Percentiles rank a stretch among this genome's conserved stretches.
Conservation (phyloP, 148 eudicot species). For the Persicaria maculosa region DNA sequence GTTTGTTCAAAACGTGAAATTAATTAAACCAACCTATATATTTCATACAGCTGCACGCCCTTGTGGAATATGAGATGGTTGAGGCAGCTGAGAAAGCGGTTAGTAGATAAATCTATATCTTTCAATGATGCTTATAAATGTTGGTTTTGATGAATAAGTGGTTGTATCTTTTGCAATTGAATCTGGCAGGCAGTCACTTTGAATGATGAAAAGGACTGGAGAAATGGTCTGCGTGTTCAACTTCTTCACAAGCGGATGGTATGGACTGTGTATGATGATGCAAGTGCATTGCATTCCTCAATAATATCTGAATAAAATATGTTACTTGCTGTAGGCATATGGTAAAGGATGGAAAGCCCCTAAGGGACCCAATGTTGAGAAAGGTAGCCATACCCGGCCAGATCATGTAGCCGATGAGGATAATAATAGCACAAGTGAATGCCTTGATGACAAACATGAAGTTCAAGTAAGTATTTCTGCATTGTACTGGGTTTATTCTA, state of each 20-base stretch:
- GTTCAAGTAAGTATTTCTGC: constrained; percentile 42
- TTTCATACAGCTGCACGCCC: constrained; percentile 57
- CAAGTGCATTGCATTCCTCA: neutral
- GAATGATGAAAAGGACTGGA: constrained; percentile 86
- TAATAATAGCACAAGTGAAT: constrained; percentile 34
- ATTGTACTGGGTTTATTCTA: neutral
- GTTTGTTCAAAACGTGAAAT: neutral
- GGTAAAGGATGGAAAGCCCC: constrained; percentile 26
- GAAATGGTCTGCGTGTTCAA: constrained; percentile 87
- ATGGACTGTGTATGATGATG: neutral
- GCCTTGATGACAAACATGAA: constrained; percentile 31
- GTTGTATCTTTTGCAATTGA: neutral
- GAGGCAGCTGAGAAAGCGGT: constrained; percentile 98
- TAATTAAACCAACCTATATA: constrained; percentile 4
- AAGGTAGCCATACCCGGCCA: constrained; percentile 36
- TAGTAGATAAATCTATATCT: constrained; percentile 22
- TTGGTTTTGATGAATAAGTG: neutral
- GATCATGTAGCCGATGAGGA: constrained; percentile 31
- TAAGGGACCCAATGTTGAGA: constrained; percentile 52
- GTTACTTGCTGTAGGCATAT: constrained; percentile 13
- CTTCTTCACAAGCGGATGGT: constrained; percentile 61
- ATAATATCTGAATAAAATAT: neutral
- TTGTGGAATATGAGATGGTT: constrained; percentile 74
- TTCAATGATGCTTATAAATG: neutral
- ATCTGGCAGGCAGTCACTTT: constrained; percentile 53